Evolutionary conservation across 768 basidiomycete genomes (phyloP), one percentile per base, ranked within the genome.

Genomic region (Flagelloscypha sp.): DNA sequence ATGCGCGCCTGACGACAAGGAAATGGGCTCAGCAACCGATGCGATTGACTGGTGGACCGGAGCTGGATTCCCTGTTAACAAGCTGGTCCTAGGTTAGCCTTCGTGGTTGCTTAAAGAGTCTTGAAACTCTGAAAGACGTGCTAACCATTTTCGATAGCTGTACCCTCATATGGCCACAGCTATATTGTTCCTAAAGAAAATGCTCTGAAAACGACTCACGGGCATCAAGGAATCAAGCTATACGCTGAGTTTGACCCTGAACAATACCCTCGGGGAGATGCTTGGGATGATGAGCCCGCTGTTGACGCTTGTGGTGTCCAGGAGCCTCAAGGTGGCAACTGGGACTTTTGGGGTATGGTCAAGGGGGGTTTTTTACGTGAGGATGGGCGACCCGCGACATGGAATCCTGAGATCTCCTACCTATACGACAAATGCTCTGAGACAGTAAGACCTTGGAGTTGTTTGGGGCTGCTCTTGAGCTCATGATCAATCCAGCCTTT

Each of bases 71-170:
- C 84, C 90, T 15, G 55, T 65, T 7, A 52, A 64, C 29, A 50
- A 69, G 42, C 72, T 94, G 33, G 75, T 88, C 12, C 72, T 97
- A 23, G 93, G 87, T n/a, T n/a, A n/a, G n/a, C n/a, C n/a, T n/a
- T n/a, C n/a, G n/a, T n/a, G n/a, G n/a, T n/a, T n/a, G n/a, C n/a
- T n/a, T n/a, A n/a, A n/a, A n/a, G n/a, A n/a, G n/a, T n/a, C n/a
- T n/a, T n/a, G n/a, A n/a, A n/a, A n/a, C n/a, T n/a, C n/a, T n/a
- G n/a, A n/a, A n/a, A n/a, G n/a, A n/a, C n/a, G n/a, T n/a, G n/a
- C n/a, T n/a, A n/a, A n/a, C n/a, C n/a, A n/a, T n/a, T n/a, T n/a
- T n/a, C n/a, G n/a, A n/a, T n/a, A n/a, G n/a, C n/a, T 33, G 79
- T 97, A 1, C 69, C 90, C 1, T 61, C 75, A 7, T 93, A 88